Evolutionary conservation across 2,329 filamentous ascomycete genomes (phyloP), one percentile per base, ranked within the genome.

Genomic region (Diplodia corticola): DNA sequence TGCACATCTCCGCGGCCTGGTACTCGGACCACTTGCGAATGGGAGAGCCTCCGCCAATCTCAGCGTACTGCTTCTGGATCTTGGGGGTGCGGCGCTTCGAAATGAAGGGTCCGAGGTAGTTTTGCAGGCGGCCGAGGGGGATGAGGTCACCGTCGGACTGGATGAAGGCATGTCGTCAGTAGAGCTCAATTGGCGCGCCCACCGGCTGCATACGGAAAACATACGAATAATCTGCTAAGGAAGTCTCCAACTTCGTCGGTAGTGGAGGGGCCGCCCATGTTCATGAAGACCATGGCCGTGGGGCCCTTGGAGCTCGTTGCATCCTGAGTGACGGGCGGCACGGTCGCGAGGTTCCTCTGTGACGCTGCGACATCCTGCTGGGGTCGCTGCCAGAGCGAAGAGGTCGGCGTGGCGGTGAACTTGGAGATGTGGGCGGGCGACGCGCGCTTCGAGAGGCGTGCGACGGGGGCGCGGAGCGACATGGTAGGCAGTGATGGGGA

Each of bases 21-120:
- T 95, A 89, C 79, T 99, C 95, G 26, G 93, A 96, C 96, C 96
- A 99, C 78, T 96, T 96, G 71, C 94, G 89, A 77, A 99, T 99
- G 1, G 95, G 95, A 22, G 93, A 98, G n/a, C 95, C 95, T 69
- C 95, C 95, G 67, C 95, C 95, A 75, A 99, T 99, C 65, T 89
- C 93, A 20, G 91, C 87, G 76, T 99, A 99, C 78, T 99, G 96
- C 76, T 97, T 91, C 79, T 96, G 85, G 69, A 99, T 99, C 82
- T 98, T 99, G 30, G 95, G 93, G 1, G 95, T 99, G 75, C 95
- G 86, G 72, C 94, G 87, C 63, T 85, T 86, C 22, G 94, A 91
- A 71, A 99, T 94, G 59, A 97, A 82, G 17, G 93, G 92, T 1
- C 94, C 95, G 35, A 99, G 82, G 77, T 98, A 98, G 73, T 86